These are phyloP conservation scores for Cinnamomum micranthum DNA, from an alignment of 164 flowering plant genomes.

Conservation along the genomic window DNA sequence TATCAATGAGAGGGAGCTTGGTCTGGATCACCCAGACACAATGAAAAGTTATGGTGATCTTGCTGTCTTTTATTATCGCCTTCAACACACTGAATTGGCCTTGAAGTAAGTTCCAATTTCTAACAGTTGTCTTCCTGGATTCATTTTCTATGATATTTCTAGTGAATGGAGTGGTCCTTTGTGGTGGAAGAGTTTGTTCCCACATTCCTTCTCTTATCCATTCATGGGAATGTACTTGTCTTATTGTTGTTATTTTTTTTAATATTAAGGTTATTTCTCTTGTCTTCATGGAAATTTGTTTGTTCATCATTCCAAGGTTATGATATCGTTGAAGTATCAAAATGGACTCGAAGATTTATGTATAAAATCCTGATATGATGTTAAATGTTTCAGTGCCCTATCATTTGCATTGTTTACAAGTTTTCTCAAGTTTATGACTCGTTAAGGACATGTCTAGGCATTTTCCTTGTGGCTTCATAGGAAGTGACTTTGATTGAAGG, in stretches of 20 bases:
- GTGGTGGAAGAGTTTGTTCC: neutral
- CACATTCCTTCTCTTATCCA: neutral
- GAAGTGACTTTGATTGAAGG: too few relatives aligned
- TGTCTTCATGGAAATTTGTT: neutral
- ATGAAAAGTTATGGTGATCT: constrained; percentile 98
- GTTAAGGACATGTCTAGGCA: too few relatives aligned
- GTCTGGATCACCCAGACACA: constrained; percentile 97
- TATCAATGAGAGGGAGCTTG: constrained; percentile 96
- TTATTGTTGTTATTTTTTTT: neutral
- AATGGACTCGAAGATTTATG: too few relatives aligned
- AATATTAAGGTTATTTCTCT: neutral
- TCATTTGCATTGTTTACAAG: too few relatives aligned
- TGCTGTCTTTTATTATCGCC: constrained; percentile 91
- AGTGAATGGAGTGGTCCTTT: neutral
- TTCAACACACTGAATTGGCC: constrained; percentile 91
- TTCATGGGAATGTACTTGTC: too few relatives aligned
- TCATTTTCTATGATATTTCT: neutral
- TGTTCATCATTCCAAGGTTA: too few relatives aligned
- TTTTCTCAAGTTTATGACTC: too few relatives aligned
- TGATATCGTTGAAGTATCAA: too few relatives aligned
- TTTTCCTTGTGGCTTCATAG: too few relatives aligned
- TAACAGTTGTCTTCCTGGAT: neutral
- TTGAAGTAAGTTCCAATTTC: constrained; percentile 58
- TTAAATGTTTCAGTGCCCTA: too few relatives aligned
- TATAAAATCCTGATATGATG: too few relatives aligned